phyloP scores from a whole-genome alignment of 169 alveolate species.

The Besnoitia besnoiti region DNA sequence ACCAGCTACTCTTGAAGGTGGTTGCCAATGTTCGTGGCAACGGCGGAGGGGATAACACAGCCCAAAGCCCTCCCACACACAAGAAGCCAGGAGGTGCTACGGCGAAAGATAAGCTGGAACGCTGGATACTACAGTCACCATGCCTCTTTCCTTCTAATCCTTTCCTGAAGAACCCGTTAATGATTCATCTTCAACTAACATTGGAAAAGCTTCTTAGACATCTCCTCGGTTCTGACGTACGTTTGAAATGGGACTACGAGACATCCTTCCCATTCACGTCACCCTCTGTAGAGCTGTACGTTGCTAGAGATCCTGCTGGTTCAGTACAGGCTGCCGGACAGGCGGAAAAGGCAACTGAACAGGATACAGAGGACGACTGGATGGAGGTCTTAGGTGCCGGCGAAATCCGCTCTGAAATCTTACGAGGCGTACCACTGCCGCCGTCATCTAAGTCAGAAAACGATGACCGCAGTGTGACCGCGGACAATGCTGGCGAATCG shows the following conservation, averaged over 20 bases:
- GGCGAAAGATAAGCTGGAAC: neutral
- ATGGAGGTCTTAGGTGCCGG: conserved; percentile 90
- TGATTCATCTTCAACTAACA: conserved; percentile 76
- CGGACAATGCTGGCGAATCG: conserved; percentile 51
- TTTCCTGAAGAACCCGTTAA: conserved; percentile 68
- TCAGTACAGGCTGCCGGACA: neutral
- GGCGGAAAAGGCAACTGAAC: neutral
- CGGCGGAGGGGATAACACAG: neutral
- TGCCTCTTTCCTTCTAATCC: conserved; percentile 64
- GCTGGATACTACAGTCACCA: conserved; percentile 32
- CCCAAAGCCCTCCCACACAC: neutral
- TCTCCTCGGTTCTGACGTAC: conserved; percentile 76
- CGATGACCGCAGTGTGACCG: neutral
- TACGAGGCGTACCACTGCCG: conserved; percentile 53
- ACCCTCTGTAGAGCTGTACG: conserved; percentile 87
- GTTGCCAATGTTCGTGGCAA: neutral
- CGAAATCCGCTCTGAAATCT: conserved; percentile 78
- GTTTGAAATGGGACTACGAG: conserved; percentile 82
- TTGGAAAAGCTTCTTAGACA: conserved; percentile 78
- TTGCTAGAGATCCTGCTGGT: conserved; percentile 18
- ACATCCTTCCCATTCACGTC: conserved; percentile 87
- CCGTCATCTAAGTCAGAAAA: neutral
- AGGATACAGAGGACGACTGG: conserved; percentile 73
- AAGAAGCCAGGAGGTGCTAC: neutral
- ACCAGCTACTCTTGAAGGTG: conserved; percentile 32